phyloP scores from a whole-genome alignment of 768 basidiomycete species.

The Mycena epipterygia region DNA sequence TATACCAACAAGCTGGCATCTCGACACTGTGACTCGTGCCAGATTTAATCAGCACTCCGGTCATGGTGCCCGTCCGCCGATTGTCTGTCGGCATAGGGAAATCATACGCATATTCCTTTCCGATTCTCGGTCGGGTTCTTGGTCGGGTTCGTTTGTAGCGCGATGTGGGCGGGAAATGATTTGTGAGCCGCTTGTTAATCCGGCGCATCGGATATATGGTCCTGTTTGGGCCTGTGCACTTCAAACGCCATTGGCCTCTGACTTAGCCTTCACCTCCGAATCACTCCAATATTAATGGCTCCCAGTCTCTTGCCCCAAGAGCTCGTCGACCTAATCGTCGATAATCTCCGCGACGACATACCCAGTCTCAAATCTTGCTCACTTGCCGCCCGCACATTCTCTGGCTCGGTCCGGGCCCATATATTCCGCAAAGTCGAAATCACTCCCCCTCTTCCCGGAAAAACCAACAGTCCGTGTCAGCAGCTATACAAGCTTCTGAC shows the following conservation, averaged over 20 bases:
- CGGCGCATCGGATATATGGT: too few relatives aligned
- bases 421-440: slow-evolving; percentile 11
- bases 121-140: too few relatives aligned
- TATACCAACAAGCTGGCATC: not conserved
- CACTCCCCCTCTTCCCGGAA: not conserved
- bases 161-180: too few relatives aligned
- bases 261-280: too few relatives aligned
- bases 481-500: not conserved
- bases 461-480: not conserved
- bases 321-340: slow-evolving; percentile 16
- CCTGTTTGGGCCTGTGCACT: too few relatives aligned
- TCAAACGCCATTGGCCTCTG: too few relatives aligned
- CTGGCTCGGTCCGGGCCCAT: not conserved
- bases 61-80: not conserved
- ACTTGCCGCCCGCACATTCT: slow-evolving; percentile 9
- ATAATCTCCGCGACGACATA: slow-evolving; percentile 16
- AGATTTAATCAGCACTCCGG: not conserved
- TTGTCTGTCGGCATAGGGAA: not conserved
- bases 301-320: slow-evolving; percentile 24
- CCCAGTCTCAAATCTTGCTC: slow-evolving; percentile 11
- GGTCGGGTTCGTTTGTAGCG: too few relatives aligned
- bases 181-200: too few relatives aligned
- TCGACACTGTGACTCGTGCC: too few relatives aligned
- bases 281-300: too few relatives aligned
- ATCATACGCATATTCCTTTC: too few relatives aligned